phyloP scores from a whole-genome alignment of 1,284 basidiomycete species.

The Blastosporella zonata region DNA sequence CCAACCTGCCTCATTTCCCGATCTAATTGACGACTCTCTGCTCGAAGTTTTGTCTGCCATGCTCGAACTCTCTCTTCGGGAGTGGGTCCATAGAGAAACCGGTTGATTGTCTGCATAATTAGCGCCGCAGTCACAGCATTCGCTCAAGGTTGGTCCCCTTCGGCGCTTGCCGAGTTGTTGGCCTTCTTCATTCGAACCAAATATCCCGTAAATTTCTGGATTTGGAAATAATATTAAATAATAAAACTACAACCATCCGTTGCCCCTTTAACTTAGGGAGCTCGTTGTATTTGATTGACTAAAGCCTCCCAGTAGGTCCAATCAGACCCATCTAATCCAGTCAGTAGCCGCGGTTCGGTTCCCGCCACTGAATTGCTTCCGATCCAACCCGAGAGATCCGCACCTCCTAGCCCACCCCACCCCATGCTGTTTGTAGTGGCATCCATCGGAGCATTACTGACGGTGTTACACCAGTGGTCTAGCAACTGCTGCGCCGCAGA shows the following conservation, averaged over 20 bases:
- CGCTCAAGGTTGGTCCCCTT: background rate
- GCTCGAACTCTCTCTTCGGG: conserved; percentile 87
- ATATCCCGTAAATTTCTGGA: background rate
- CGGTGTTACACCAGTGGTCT: conserved; percentile 78
- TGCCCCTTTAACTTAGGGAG: conserved; percentile 28
- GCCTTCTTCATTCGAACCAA: background rate
- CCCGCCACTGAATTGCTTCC: conserved; percentile 37
- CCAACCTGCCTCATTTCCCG: conserved; percentile 92
- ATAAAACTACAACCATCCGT: background rate
- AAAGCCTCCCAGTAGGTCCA: conserved; percentile 81
- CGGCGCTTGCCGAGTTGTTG: background rate
- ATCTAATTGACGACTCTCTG: conserved; percentile 80
- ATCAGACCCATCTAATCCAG: conserved; percentile 62
- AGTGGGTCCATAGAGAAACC: conserved; percentile 92
- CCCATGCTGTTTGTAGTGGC: conserved; percentile 50
- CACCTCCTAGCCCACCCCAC: conserved; percentile 59
- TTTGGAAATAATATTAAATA: background rate
- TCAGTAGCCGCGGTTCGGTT: conserved; percentile 41
- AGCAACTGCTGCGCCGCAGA: conserved; percentile 70
- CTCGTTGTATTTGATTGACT: conserved; percentile 70
- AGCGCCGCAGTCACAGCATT: background rate
- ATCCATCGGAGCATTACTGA: conserved; percentile 63
- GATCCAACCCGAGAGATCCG: conserved; percentile 61
- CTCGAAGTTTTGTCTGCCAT: conserved; percentile 85
- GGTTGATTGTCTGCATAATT: conserved; percentile 84